Conservation (phyloP, 768 basidiomycete genomes). For the Daedalea quercina region DNA sequence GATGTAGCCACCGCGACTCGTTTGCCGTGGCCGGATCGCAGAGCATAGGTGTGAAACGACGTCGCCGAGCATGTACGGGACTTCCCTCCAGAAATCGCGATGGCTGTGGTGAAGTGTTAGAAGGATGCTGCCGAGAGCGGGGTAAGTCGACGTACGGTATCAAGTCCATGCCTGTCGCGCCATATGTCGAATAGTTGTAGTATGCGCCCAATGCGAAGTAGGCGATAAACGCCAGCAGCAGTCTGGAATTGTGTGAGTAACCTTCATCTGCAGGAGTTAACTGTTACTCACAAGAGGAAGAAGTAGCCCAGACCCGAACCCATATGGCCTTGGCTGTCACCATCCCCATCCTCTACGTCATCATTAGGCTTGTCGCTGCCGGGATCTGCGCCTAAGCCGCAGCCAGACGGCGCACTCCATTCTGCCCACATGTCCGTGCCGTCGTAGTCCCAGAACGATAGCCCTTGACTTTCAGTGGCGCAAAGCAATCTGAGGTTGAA, state of each 20-base stretch:
- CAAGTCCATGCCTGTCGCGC: conserved; percentile 74
- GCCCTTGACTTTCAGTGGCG: conserved; percentile 33
- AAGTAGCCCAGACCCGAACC: conserved; percentile 86
- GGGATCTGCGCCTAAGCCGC: conserved; percentile 28
- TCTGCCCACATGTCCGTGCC: conserved; percentile 45
- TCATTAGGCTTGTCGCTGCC: conserved; percentile 5
- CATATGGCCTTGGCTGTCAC: conserved; percentile 26
- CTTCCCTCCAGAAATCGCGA: conserved; percentile 87
- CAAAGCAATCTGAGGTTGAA: conserved; percentile 62
- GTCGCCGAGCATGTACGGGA: conserved; percentile 79
- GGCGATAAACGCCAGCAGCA: conserved; percentile 55
- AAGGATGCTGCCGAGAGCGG: conserved; percentile 6
- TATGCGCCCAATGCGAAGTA: conserved; percentile 81
- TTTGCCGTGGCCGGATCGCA: conserved; percentile 57
- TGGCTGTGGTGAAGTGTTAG: conserved; percentile 40
- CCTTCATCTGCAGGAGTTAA: not conserved
- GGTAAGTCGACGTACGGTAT: conserved; percentile 60
- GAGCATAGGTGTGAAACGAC: conserved; percentile 75
- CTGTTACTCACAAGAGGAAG: conserved; percentile 57
- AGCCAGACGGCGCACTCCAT: conserved; percentile 61
- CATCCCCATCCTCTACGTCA: conserved; percentile 25
- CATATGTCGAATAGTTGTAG: conserved; percentile 85
- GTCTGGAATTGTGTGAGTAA: conserved; percentile 25
- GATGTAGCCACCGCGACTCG: conserved; percentile 69
- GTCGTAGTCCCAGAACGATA: conserved; percentile 55